phyloP scores from a whole-genome alignment of 164 flowering plant genomes.

The Amborella trichopoda region DNA sequence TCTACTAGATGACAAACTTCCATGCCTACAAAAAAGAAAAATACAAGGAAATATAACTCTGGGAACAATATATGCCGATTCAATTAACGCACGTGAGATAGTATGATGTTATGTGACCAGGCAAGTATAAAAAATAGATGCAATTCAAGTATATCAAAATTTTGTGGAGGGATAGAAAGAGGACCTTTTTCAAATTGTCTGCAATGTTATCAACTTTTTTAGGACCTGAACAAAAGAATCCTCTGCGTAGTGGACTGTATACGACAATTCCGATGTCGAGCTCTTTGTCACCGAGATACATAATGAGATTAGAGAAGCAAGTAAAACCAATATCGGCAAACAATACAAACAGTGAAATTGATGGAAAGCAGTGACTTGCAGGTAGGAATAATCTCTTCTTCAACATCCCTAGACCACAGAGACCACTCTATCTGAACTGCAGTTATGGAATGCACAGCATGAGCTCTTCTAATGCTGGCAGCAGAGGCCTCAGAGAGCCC shows the following conservation, averaged over 20 bases:
- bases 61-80: too few relatives aligned
- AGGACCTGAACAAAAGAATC: conserved; percentile 13
- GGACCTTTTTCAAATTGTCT: conserved; percentile 12
- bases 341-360: background rate
- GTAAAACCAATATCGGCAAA: background rate
- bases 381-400: conserved; percentile 23
- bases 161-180: too few relatives aligned
- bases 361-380: conserved; percentile 17
- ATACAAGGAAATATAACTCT: too few relatives aligned
- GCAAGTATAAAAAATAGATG: too few relatives aligned
- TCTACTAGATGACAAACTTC: too few relatives aligned
- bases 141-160: too few relatives aligned
- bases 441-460: conserved; percentile 25
- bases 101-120: too few relatives aligned
- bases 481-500: conserved; percentile 25
- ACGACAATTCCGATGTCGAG: conserved; percentile 33
- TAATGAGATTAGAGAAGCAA: background rate
- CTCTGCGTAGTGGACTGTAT: conserved; percentile 27
- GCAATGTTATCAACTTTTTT: conserved; percentile 6
- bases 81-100: too few relatives aligned
- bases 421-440: conserved; percentile 26
- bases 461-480: conserved; percentile 19
- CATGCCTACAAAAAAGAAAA: too few relatives aligned
- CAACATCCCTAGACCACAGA: conserved; percentile 25
- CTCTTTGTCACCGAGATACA: conserved; percentile 10